Evolutionary conservation across 495 filamentous ascomycete genomes (phyloP), one percentile per base, ranked within the genome.

Genomic region (Parachaetomium inaequale): DNA sequence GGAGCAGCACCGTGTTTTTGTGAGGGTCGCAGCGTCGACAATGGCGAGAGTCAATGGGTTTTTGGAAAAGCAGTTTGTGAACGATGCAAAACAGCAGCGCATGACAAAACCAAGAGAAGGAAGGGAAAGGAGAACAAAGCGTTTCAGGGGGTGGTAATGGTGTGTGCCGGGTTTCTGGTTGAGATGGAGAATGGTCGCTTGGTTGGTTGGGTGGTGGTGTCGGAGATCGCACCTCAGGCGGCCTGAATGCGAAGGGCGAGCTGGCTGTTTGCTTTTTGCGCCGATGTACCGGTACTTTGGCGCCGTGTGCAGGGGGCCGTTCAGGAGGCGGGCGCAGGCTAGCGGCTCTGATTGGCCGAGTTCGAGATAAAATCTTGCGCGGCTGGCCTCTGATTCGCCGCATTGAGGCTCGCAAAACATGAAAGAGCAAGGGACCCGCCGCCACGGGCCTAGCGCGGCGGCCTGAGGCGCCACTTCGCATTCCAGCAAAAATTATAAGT

Each of bases 401-500:
- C 38, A 61, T 17, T 4, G 14, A 8, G 47, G 28, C 15, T 45
- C 57, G 42, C 61, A 62, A 71, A 71, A 67, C 63, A 63, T 61
- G 60, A 70, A 68, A 61, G 63, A 58, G 57, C 55, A 63, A 63
- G 62, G 66, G 64, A 68, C 60, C 68, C 68, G 65, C 68, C 68
- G 67, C 68, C 68, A 72, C 72, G 26, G 12, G 62, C 54, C 52
- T 66, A 63, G 69, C 62, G 66, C 72, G 31, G 66, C 50, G 66
- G 74, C 73, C 73, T 76, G 51, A 73, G 73, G 72, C 69, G 43
- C 26, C 50, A 31, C 15, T 43, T 52, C 42, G 55, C 47, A 52
- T n/a, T 57, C 57, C 43, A 49, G 47, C 50, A 15, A 78, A 76
- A 77, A 79, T 74, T 81, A 81, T 81, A 81, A 81, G 71, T 72